These are phyloP conservation scores for Capsella rubella DNA, from an alignment of 441 rosid species.

Conservation along the genomic window DNA sequence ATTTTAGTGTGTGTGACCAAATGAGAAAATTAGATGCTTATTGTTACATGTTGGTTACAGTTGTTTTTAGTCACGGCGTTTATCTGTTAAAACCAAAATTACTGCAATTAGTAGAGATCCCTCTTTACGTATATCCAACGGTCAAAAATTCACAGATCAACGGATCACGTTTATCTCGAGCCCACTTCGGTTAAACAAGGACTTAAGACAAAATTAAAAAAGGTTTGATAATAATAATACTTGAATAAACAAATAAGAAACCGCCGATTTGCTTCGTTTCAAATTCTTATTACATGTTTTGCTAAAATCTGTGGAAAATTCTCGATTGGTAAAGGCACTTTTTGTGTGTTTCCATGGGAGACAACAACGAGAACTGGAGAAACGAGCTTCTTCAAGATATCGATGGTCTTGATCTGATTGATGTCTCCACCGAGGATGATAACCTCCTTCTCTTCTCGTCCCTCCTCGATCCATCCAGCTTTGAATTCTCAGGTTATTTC, in stretches of 20 bases:
- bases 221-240: not conserved
- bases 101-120: not conserved
- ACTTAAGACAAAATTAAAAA: not conserved
- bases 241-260: slow-evolving; percentile 37
- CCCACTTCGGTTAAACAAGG: slow-evolving; percentile 4
- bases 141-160: not conserved
- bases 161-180: not conserved
- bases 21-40: not conserved
- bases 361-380: slow-evolving; percentile 46
- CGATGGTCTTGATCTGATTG: slow-evolving; percentile 69
- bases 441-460: slow-evolving; percentile 74
- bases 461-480: slow-evolving; percentile 40
- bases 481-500: slow-evolving; percentile 48
- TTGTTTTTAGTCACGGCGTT: not conserved
- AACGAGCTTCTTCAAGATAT: slow-evolving; percentile 43
- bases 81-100: slow-evolving; percentile 6
- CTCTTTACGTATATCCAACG: slow-evolving; percentile 22
- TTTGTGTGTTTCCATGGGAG: slow-evolving; percentile 55
- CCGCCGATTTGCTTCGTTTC: slow-evolving; percentile 64
- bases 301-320: not conserved
- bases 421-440: slow-evolving; percentile 73
- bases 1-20: not conserved
- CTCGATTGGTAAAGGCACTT: slow-evolving; percentile 6
- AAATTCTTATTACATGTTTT: slow-evolving; percentile 44
- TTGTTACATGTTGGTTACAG: slow-evolving; percentile 28